These are phyloP conservation scores for Cladorrhinum sp. DNA, from an alignment of 2,329 filamentous ascomycete genomes.

Conservation along the genomic window DNA sequence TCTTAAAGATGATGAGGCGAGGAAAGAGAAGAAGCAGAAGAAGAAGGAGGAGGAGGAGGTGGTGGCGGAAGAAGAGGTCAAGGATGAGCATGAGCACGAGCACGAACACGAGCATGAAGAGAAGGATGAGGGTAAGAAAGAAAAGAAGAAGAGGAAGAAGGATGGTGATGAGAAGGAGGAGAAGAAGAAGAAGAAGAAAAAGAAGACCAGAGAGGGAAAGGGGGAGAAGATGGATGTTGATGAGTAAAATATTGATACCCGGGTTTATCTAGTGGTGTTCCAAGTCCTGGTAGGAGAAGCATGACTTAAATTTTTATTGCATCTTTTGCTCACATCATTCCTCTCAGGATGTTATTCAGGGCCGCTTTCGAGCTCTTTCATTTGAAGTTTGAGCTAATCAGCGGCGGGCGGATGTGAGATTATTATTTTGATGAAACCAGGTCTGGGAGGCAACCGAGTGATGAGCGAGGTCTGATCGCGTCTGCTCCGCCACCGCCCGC, in stretches of 20 bases:
- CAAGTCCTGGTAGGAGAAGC: too few relatives aligned
- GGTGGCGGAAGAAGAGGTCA: neutral
- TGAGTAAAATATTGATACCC: neutral
- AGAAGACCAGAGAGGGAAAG: slow-evolving; percentile 6
- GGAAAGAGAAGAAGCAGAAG: slow-evolving; percentile 9
- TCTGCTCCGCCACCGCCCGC: too few relatives aligned
- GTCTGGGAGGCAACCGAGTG: too few relatives aligned
- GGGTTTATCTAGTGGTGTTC: too few relatives aligned
- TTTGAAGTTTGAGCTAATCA: too few relatives aligned
- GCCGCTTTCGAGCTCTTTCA: too few relatives aligned
- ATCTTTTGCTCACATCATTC: too few relatives aligned
- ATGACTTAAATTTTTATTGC: too few relatives aligned
- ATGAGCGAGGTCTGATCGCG: too few relatives aligned
- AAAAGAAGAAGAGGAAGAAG: slow-evolving; percentile 3
- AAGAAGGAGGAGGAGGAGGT: slow-evolving; percentile 11
- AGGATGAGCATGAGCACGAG: neutral
- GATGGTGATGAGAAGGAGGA: slow-evolving; percentile 9
- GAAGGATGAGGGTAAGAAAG: slow-evolving; percentile 4
- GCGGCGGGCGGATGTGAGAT: too few relatives aligned
- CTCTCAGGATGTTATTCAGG: too few relatives aligned
- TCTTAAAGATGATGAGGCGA: neutral
- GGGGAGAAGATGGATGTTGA: slow-evolving; percentile 22
- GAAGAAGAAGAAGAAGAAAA: slow-evolving; percentile 12
- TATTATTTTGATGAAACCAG: too few relatives aligned
- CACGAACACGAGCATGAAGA: slow-evolving; percentile 1